These are phyloP conservation scores for Chaetomium strumarium DNA, from an alignment of 2,329 filamentous ascomycete genomes.

Conservation along the genomic window DNA sequence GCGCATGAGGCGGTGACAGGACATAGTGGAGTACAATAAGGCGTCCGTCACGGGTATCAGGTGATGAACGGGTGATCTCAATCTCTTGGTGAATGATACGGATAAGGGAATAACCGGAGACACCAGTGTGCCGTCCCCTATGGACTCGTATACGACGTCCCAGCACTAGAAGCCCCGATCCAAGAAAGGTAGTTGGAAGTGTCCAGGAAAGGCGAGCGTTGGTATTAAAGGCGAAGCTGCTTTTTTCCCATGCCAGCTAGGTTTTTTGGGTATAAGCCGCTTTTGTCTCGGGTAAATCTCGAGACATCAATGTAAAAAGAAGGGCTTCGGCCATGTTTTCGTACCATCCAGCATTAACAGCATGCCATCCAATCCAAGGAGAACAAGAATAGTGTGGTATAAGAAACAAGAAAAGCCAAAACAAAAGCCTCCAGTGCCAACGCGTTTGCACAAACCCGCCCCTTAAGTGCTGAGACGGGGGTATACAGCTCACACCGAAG, in stretches of 20 bases:
- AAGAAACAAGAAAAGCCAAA: constrained; percentile 8
- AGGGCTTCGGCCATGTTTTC: constrained; percentile 2
- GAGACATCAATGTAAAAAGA: not conserved
- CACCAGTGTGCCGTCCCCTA: not conserved
- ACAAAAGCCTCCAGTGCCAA: constrained; percentile 4
- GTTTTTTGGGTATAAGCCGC: constrained; percentile 32
- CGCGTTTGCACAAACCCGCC: not conserved
- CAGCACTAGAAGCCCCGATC: not conserved
- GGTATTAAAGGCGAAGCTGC: constrained; percentile 15
- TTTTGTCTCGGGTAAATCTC: constrained; percentile 15
- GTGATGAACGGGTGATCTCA: not conserved
- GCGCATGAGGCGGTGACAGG: constrained; percentile 24
- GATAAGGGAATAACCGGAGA: constrained; percentile 12
- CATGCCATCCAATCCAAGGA: not conserved
- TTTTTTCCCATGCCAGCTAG: constrained; percentile 18
- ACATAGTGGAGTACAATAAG: constrained; percentile 30
- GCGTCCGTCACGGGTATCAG: constrained; percentile 17
- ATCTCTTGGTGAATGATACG: not conserved
- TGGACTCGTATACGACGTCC: constrained; percentile 14
- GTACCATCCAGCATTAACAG: constrained; percentile 1
- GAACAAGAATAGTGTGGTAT: constrained; percentile 8
- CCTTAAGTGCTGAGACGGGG: not conserved
- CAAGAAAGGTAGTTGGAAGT: not conserved
- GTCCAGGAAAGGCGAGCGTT: not conserved
- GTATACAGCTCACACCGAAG: not conserved